A percentile compares a stretch with the other conserved stretches of the same genome.
Evolutionary conservation across 176 grass and related monocot genomes (phyloP).

Genomic region (Elymus sibiricus): DNA sequence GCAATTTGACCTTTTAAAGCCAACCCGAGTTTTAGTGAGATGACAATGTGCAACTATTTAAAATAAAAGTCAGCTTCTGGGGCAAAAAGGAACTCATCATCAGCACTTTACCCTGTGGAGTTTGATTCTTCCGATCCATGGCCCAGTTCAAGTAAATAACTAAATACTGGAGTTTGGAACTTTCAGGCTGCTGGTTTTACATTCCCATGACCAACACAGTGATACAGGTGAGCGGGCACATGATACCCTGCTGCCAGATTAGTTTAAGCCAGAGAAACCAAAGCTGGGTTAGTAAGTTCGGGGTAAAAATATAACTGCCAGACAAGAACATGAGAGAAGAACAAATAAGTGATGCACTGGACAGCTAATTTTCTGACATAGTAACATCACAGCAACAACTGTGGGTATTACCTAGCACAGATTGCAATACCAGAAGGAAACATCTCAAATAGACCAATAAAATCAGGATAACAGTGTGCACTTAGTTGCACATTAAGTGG

Average conservation of each 20-base stretch:
- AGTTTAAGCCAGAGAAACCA: constrained; percentile 15
- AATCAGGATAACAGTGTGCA: background rate
- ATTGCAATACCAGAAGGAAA: background rate
- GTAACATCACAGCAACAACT: background rate
- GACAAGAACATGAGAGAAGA: constrained; percentile 2
- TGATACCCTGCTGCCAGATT: background rate
- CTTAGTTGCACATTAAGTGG: background rate
- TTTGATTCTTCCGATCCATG: constrained; percentile 82
- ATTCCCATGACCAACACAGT: background rate
- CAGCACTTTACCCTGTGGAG: constrained; percentile 64
- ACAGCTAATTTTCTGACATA: constrained; percentile 7
- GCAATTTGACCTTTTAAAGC: constrained; percentile 67
- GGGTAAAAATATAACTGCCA: constrained; percentile 12
- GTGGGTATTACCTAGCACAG: background rate
- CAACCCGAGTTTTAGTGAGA: constrained; percentile 15
- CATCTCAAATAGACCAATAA: background rate
- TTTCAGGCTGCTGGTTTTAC: background rate
- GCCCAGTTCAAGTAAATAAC: background rate
- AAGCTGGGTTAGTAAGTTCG: constrained; percentile 11
- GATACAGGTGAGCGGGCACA: background rate
- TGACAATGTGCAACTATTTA: background rate
- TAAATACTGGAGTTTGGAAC: constrained; percentile 4
- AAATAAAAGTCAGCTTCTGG: constrained; percentile 3
- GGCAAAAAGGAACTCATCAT: background rate
- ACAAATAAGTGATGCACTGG: background rate